Base-by-base conservation (phyloP, 176 grass and related monocot species). In the Neostapfia colusana region DNA sequence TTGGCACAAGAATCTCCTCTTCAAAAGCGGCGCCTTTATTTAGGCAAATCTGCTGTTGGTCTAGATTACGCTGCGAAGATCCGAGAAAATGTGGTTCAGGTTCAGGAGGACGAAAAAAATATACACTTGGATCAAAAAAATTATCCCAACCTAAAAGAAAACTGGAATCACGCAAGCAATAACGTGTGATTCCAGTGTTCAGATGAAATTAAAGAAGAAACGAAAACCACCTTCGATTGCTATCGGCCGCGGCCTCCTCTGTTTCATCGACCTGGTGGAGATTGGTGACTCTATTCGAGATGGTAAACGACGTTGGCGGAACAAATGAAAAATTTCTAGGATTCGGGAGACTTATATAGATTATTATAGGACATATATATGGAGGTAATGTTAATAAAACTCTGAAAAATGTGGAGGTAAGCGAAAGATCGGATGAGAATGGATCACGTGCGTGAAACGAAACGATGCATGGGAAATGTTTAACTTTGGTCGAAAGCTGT, bases 1-100 rank as follows among this genome's bases (percentile, higher is more conserved):
- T 48, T 82, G 73, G 27, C 67, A 25, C 51, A 54, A 73, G 18
- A 79, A 73, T 61, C 53, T 62, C 43, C 5, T 68, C 26, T 20
- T 51, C 17, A 51, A 51, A 15, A 59, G 59, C 43, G 66, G n/a
- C 35, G 18, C 41, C 57, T 63, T 9, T 24, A 59, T 31, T 21
- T 56, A 24, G 8, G n/a, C 53, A 23, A 56, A 56, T 58, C 25
- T 58, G 55, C 7, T 45, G 21, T 65, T 10, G 11, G 14, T 28
- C 17, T 18, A 37, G 15, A 49, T 31, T 5, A 21, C 10, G 46
- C 71, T 68, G 71, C 63, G 38, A 67, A 46, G 38, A 63, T 24
- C n/a, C 7, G 2, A 65, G 59, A 25, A 13, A 81, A 70, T 56
- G 45, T n/a, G n/a, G n/a, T 21, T 5, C 36, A 15, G 53, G 7